phyloP scores from a whole-genome alignment of 176 grass and related monocot species.

The Eragrostis curvula region DNA sequence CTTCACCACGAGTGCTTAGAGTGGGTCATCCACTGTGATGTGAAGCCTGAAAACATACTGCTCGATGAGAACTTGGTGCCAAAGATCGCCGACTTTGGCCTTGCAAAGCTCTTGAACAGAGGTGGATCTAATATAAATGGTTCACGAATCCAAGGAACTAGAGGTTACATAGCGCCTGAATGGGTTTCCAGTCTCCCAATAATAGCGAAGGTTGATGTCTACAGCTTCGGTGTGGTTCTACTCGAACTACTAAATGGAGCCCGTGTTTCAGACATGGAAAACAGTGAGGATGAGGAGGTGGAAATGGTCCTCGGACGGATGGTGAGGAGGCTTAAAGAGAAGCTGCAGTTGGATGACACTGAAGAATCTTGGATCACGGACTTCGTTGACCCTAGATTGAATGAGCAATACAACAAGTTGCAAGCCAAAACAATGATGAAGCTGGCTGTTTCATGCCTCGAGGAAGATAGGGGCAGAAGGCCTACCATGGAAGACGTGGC shows the following conservation, averaged over 20 bases:
- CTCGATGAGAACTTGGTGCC: conserved; percentile 32
- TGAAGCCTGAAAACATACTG: conserved; percentile 42
- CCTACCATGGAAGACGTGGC: conserved; percentile 41
- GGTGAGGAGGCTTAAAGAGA: conserved; percentile 26
- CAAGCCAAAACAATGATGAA: conserved; percentile 45
- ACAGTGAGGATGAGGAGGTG: too few species aligned
- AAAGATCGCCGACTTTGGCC: conserved; percentile 36
- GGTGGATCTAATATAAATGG: conserved; percentile 33
- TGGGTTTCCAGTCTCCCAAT: conserved; percentile 54
- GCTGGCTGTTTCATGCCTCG: conserved; percentile 39
- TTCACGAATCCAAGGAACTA: conserved; percentile 53
- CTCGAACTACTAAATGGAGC: conserved; percentile 47
- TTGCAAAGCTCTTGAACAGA: conserved; percentile 38
- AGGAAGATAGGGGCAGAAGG: conserved; percentile 44
- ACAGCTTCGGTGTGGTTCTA: conserved; percentile 55
- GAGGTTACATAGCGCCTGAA: conserved; percentile 58
- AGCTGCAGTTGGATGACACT: conserved; percentile 8
- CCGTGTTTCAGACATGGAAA: too few species aligned
- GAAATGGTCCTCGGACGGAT: conserved; percentile 36
- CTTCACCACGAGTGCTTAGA: conserved; percentile 39
- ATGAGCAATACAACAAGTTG: conserved; percentile 7
- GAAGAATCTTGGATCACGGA: conserved; percentile 29
- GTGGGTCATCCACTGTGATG: conserved; percentile 31
- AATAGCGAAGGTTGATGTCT: conserved; percentile 60
- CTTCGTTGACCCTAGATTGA: conserved; percentile 33